phyloP scores from a whole-genome alignment of 768 basidiomycete genomes.

The Lepiota venenata region DNA sequence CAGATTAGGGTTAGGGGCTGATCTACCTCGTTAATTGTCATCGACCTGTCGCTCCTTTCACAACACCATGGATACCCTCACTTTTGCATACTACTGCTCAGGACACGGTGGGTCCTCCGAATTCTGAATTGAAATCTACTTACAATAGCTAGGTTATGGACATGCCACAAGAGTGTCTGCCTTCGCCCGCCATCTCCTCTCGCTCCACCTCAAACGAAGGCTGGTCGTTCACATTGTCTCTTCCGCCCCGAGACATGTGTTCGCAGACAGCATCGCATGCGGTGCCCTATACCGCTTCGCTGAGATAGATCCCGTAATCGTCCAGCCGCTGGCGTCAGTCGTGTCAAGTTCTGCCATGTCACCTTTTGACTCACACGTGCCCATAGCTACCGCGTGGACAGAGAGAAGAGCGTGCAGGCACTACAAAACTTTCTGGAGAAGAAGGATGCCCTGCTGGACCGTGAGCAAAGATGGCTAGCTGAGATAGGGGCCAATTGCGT shows the following conservation, averaged over 20 bases:
- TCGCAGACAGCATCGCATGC: slow-evolving; percentile 55
- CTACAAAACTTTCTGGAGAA: slow-evolving; percentile 53
- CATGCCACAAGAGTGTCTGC: slow-evolving; percentile 83
- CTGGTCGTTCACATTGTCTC: slow-evolving; percentile 65
- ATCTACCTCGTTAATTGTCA: not conserved
- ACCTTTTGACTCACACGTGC: slow-evolving; percentile 8
- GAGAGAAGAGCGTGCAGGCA: slow-evolving; percentile 62
- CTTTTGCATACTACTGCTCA: slow-evolving; percentile 70
- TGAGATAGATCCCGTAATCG: slow-evolving; percentile 76
- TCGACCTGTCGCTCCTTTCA: not conserved
- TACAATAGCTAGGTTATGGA: slow-evolving; percentile 56
- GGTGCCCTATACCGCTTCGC: slow-evolving; percentile 70
- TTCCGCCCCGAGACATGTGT: slow-evolving; percentile 71
- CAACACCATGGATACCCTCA: slow-evolving; percentile 17
- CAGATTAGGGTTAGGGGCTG: slow-evolving; percentile 17
- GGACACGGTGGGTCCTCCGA: slow-evolving; percentile 55
- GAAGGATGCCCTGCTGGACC: slow-evolving; percentile 50
- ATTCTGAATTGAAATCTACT: not conserved
- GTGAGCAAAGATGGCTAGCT: slow-evolving; percentile 58
- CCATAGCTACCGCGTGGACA: slow-evolving; percentile 67
- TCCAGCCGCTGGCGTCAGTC: slow-evolving; percentile 74
- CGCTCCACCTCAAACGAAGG: slow-evolving; percentile 30
- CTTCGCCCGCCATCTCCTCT: slow-evolving; percentile 57
- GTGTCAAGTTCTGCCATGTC: not conserved
- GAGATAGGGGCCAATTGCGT: slow-evolving; percentile 53